phyloP scores from a whole-genome alignment of 2,329 filamentous ascomycete species.

The Colletotrichum graminicola region DNA sequence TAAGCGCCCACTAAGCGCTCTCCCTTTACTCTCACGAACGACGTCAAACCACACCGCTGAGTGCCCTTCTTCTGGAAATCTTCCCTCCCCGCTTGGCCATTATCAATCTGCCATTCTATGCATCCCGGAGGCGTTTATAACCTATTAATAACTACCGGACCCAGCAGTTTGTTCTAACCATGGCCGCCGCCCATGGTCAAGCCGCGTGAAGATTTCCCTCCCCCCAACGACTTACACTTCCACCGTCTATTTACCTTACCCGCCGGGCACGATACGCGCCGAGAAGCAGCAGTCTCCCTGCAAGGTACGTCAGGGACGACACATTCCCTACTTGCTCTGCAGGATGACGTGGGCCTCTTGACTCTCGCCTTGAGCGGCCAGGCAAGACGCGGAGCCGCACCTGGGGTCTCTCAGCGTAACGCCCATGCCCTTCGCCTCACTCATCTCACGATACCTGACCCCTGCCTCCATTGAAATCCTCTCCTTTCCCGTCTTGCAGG shows the following conservation, averaged over 20 bases:
- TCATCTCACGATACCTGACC: background rate
- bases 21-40: background rate
- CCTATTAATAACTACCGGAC: slow-evolving; percentile 42
- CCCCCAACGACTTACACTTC: slow-evolving; percentile 6
- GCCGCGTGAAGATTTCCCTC: slow-evolving; percentile 21
- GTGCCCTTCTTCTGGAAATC: slow-evolving; percentile 29
- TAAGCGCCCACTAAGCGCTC: slow-evolving; percentile 43
- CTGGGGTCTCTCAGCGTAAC: slow-evolving; percentile 30
- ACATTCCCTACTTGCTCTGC: background rate
- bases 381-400: background rate
- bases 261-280: slow-evolving; percentile 33
- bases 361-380: slow-evolving; percentile 1
- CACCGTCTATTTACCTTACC: background rate
- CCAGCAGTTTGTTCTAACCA: slow-evolving; percentile 7
- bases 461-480: background rate
- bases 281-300: slow-evolving; percentile 12
- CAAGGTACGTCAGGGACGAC: slow-evolving; percentile 14
- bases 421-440: slow-evolving; percentile 19
- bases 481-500: slow-evolving; percentile 11
- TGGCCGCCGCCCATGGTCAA: slow-evolving; percentile 14
- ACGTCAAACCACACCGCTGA: slow-evolving; percentile 19
- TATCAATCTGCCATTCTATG: background rate
- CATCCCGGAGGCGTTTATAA: slow-evolving; percentile 14
- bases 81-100: slow-evolving; percentile 19
- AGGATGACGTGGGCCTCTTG: slow-evolving; percentile 11